phyloP scores from a whole-genome alignment of 306 rosid species.

The Prunus fruticosa region DNA sequence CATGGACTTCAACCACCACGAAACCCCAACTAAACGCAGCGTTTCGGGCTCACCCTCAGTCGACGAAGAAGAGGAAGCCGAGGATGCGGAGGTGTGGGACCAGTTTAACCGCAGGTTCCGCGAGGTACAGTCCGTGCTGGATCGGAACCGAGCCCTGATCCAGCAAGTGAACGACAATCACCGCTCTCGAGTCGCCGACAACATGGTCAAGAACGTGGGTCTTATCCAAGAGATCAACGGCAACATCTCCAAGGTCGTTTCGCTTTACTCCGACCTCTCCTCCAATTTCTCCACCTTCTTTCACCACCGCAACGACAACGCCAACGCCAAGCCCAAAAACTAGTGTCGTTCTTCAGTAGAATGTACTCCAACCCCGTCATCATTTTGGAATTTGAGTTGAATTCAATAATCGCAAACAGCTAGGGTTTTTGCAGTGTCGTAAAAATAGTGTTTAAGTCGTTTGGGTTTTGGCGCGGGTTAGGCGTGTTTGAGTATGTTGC shows the following conservation, averaged over 20 bases:
- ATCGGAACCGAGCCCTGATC: conserved; percentile 68
- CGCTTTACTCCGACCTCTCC: conserved; percentile 71
- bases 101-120: conserved; percentile 59
- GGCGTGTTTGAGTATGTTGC: background rate
- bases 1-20: conserved; percentile 27
- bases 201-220: conserved; percentile 79
- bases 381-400: background rate
- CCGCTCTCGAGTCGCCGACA: conserved; percentile 61
- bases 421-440: background rate
- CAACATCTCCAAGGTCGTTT: conserved; percentile 71
- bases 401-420: background rate
- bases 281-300: conserved; percentile 52
- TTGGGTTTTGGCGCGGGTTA: no score
- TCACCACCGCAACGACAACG: conserved; percentile 22
- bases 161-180: conserved; percentile 90
- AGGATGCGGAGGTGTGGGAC: conserved; percentile 53
- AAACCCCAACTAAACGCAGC: conserved; percentile 25
- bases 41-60: conserved; percentile 31
- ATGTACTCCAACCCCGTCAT: background rate
- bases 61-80: conserved; percentile 36
- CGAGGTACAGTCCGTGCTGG: conserved; percentile 79
- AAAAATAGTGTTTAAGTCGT: background rate
- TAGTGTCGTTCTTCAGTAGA: conserved; percentile 1
- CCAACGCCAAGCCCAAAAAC: background rate
- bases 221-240: conserved; percentile 79